phyloP scores from a whole-genome alignment of 345 rosid genomes.

The Dimocarpus longan region DNA sequence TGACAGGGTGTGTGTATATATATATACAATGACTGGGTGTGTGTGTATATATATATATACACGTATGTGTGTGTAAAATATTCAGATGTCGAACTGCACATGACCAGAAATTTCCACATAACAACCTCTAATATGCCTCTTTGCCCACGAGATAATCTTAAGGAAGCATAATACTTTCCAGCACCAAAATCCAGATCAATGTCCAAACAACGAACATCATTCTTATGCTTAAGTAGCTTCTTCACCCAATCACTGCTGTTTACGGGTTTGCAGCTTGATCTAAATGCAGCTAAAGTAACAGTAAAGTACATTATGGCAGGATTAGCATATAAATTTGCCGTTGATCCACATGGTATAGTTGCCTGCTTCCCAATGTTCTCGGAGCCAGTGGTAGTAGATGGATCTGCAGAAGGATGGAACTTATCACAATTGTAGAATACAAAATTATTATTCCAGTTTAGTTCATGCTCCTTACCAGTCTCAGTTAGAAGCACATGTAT shows the following conservation, averaged over 20 bases:
- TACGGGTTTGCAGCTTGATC: slow-evolving; percentile 74
- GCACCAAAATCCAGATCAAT: slow-evolving; percentile 80
- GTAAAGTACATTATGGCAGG: slow-evolving; percentile 68
- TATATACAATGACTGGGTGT: too few species aligned
- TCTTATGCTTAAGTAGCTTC: slow-evolving; percentile 68
- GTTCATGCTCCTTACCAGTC: slow-evolving; percentile 55
- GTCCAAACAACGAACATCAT: slow-evolving; percentile 55
- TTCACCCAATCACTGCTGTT: slow-evolving; percentile 87
- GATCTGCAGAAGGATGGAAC: slow-evolving; percentile 54
- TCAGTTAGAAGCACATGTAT: slow-evolving; percentile 68
- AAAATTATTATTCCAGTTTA: slow-evolving; percentile 20
- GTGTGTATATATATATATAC: too few species aligned
- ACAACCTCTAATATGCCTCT: slow-evolving; percentile 89
- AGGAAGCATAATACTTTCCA: slow-evolving; percentile 75
- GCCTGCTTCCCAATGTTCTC: slow-evolving; percentile 70
- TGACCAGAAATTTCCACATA: slow-evolving; percentile 18
- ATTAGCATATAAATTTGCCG: slow-evolving; percentile 77
- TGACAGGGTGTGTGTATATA: background rate
- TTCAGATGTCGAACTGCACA: background rate
- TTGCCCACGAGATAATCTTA: slow-evolving; percentile 80
- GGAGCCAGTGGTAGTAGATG: slow-evolving; percentile 30
- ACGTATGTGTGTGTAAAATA: background rate
- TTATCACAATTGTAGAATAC: slow-evolving; percentile 20
- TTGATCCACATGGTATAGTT: slow-evolving; percentile 69
- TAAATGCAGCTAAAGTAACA: slow-evolving; percentile 61